Evolutionary conservation across 129 eudicot genomes (phyloP).

Genomic region (Flaveria linearis): DNA sequence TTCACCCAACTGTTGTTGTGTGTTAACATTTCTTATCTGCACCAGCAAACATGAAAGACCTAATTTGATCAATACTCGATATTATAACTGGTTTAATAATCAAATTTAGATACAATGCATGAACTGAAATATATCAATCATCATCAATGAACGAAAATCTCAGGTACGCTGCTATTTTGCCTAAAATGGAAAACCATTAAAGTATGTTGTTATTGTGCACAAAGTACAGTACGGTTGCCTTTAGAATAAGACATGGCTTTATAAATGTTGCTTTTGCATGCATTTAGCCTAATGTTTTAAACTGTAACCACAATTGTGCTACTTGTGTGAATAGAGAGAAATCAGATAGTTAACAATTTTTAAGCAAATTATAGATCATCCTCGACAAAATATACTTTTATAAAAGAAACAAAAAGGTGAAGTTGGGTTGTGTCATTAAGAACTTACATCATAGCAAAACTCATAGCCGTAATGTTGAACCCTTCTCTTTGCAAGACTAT

Average conservation of each 20-base stretch:
- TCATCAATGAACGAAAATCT: neutral
- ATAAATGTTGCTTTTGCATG: constrained; percentile 1
- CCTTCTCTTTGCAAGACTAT: constrained; percentile 89
- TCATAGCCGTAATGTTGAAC: constrained; percentile 98
- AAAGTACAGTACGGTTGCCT: neutral
- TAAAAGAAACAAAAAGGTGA: neutral
- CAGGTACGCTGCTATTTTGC: neutral
- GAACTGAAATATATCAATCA: neutral
- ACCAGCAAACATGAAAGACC: constrained; percentile 13
- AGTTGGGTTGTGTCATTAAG: neutral
- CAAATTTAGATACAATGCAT: constrained; percentile 1
- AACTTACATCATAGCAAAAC: constrained; percentile 77
- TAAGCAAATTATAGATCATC: constrained; percentile 3
- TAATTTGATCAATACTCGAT: constrained; percentile 4
- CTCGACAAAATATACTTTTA: neutral
- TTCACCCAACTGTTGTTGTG: constrained; percentile 69
- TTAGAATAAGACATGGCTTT: neutral
- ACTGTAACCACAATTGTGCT: neutral
- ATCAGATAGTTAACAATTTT: neutral
- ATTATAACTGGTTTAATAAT: neutral
- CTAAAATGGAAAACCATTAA: neutral
- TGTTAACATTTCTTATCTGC: constrained; percentile 88
- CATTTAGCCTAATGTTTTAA: neutral
- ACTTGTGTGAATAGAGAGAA: neutral
- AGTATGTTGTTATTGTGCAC: neutral